Evolutionary conservation across 768 basidiomycete species (phyloP).

Genomic region (Clitopilus passeckerianus): DNA sequence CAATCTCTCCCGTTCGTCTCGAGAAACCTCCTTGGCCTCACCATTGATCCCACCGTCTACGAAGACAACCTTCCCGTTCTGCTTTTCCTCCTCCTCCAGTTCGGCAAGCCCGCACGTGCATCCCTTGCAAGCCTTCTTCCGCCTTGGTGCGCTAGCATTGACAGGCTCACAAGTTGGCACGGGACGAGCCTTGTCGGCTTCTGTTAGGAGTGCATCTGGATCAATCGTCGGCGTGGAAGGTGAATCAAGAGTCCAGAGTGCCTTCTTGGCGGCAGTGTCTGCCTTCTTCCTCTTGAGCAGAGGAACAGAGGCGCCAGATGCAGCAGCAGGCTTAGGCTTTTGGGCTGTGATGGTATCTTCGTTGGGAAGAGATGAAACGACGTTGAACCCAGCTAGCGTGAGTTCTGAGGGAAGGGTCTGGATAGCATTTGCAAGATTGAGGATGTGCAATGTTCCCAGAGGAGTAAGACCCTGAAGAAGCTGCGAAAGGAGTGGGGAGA

Average conservation of each 20-base stretch:
- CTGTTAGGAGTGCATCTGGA: constrained; percentile 77
- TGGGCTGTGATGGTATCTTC: constrained; percentile 57
- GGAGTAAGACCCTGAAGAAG: constrained; percentile 58
- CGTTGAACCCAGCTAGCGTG: constrained; percentile 58
- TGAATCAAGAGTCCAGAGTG: constrained; percentile 78
- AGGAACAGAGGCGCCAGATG: constrained; percentile 34
- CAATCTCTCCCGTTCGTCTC: constrained; percentile 62
- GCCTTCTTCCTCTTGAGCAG: constrained; percentile 49
- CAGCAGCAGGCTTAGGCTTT: constrained; percentile 51
- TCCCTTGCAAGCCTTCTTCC: constrained; percentile 92
- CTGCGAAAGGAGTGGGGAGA: constrained; percentile 53
- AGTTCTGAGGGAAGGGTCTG: constrained; percentile 52
- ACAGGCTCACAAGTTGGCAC: constrained; percentile 73
- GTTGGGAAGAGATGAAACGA: constrained; percentile 38
- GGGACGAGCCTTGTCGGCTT: constrained; percentile 77
- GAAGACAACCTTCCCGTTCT: constrained; percentile 56
- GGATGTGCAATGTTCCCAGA: constrained; percentile 64
- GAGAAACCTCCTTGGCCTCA: constrained; percentile 49
- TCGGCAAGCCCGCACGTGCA: constrained; percentile 97
- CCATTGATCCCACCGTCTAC: constrained; percentile 62
- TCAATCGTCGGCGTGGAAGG: constrained; percentile 74
- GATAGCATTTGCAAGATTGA: constrained; percentile 42
- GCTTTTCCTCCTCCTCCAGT: constrained; percentile 79
- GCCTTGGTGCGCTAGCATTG: constrained; percentile 43
- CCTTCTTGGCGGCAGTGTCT: constrained; percentile 76